A percentile compares a stretch with the other conserved stretches of the same genome.
Evolutionary conservation across 768 basidiomycete species (phyloP).

Genomic region (Coprinopsis sp.): DNA sequence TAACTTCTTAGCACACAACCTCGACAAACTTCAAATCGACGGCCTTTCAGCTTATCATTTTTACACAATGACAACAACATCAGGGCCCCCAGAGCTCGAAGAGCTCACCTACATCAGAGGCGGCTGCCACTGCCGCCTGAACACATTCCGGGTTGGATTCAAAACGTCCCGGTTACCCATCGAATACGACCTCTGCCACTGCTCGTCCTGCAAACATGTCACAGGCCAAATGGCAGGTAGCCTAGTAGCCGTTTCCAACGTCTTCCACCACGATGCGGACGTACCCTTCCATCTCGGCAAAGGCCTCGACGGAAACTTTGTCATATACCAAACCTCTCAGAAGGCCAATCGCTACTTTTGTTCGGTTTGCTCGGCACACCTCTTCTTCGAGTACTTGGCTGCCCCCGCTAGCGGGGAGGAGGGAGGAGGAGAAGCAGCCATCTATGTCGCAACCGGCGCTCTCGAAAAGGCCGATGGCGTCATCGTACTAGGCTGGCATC

Average conservation of each 20-base stretch:
- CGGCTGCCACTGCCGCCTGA: constrained; percentile 23
- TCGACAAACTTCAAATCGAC: too few relatives aligned
- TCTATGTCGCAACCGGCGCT: constrained; percentile 7
- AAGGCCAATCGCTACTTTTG: constrained; percentile 24
- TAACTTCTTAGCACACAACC: too few relatives aligned
- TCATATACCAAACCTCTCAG: constrained; percentile 18
- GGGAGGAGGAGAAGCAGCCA: background rate
- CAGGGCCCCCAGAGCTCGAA: too few relatives aligned
- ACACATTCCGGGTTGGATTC: constrained; percentile 18
- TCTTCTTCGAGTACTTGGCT: constrained; percentile 14
- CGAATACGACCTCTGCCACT: constrained; percentile 19
- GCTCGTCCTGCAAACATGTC: constrained; percentile 19
- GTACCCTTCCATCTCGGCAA: constrained; percentile 7
- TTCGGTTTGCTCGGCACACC: constrained; percentile 22
- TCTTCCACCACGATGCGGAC: background rate
- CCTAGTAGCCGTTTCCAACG: constrained; percentile 1
- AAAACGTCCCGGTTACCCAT: constrained; percentile 17
- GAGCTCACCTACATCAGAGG: constrained; percentile 21
- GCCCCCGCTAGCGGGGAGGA: constrained; percentile 4
- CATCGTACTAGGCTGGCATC: constrained; percentile 18
- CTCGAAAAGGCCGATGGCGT: constrained; percentile 20
- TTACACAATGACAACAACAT: too few relatives aligned
- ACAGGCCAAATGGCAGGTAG: constrained; percentile 18
- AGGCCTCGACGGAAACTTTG: constrained; percentile 15
- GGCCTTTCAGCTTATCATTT: too few relatives aligned